Conservation (phyloP, 305 asterid species). For the Fraxinus paxiana region DNA sequence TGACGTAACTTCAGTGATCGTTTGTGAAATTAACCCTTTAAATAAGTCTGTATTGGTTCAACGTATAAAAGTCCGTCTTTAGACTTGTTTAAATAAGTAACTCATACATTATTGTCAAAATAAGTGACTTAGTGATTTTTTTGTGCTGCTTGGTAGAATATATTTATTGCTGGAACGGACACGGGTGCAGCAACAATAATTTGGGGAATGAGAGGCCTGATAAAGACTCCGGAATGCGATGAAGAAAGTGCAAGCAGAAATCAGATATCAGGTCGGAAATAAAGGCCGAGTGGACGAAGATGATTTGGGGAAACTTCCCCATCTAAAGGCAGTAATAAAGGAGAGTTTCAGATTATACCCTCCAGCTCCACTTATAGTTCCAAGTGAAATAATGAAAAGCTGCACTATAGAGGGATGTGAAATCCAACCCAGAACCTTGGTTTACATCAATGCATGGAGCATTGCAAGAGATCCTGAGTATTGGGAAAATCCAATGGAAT, state of each 20-base stretch:
- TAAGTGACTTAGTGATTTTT: not conserved
- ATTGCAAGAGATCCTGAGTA: slow-evolving; percentile 10
- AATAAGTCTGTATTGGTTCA: not conserved
- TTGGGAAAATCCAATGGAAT: slow-evolving; percentile 11
- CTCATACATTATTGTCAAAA: not conserved
- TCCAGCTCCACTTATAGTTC: slow-evolving; percentile 4
- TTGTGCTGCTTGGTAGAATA: not conserved
- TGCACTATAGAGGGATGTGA: not conserved
- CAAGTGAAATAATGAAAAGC: not conserved
- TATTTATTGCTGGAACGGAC: slow-evolving; percentile 23
- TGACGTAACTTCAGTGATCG: too few relatives aligned
- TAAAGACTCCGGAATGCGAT: not conserved
- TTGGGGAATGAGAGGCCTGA: slow-evolving; percentile 21
- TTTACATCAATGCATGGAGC: slow-evolving; percentile 12
- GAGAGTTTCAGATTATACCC: slow-evolving; percentile 20
- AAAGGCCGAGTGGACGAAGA: slow-evolving; percentile 3
- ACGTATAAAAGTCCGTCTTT: not conserved
- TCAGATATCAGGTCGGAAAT: not conserved
- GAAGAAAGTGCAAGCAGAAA: slow-evolving; percentile 14
- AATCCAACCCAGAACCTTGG: slow-evolving; percentile 4
- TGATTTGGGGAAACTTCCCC: not conserved
- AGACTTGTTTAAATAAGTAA: not conserved
- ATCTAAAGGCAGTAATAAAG: slow-evolving; percentile 17
- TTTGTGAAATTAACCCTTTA: too few relatives aligned
- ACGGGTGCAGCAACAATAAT: slow-evolving; percentile 14